Base-by-base conservation (phyloP, 176 grass and related monocot genomes). In the Saccharum officinarum region DNA sequence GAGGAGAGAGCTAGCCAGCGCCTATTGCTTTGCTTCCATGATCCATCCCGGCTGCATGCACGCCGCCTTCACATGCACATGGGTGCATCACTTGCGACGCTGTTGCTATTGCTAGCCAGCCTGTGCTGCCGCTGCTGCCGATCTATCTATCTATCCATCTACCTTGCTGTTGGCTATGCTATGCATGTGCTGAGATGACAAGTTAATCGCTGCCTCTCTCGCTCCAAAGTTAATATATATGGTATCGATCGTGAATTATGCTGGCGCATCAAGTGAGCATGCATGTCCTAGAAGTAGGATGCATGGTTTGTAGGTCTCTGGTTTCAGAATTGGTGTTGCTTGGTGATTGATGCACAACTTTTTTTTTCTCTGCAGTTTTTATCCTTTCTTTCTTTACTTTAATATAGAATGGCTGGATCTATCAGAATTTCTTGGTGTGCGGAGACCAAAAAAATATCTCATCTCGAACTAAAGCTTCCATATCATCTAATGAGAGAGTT, bases 31-130 rank as follows among this genome's bases (percentile, higher is more conserved):
- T 17, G 42, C 25, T 45, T 57, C 50, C 33, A 76, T 52, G 64
- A 69, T 57, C 46, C 67, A 38, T 72, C 37, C 14, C 41, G 22
- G 38, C 39, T 34, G 80, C 67, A 77, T 46, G 80, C 67, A 77
- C 9, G 75, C 76, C 64, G 38, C 66, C 46, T 64, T 61, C 60
- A 28, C 80, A 31, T 34, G 80, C 80, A 82, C 80, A 82, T 82
- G 80, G 54, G 74, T 12, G 40, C 85, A 26, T 86, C 33, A 20
- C 60, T 57, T 13, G 78, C 23, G 80, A 55, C 39, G 44, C 73
- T 84, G 72, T 84, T 42, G 77, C 59, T 75, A 75, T 75, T 75
- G 69, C 69, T 40, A 2, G 44, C 60, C 44, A 81, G 60, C 45
- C 69, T 75, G 70, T 62, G 57, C 7, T 71, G 64, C 44, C 11